These are phyloP conservation scores for Globisporangium middletonii DNA, from an alignment of 352 stramenopile genomes.

Conservation along the genomic window DNA sequence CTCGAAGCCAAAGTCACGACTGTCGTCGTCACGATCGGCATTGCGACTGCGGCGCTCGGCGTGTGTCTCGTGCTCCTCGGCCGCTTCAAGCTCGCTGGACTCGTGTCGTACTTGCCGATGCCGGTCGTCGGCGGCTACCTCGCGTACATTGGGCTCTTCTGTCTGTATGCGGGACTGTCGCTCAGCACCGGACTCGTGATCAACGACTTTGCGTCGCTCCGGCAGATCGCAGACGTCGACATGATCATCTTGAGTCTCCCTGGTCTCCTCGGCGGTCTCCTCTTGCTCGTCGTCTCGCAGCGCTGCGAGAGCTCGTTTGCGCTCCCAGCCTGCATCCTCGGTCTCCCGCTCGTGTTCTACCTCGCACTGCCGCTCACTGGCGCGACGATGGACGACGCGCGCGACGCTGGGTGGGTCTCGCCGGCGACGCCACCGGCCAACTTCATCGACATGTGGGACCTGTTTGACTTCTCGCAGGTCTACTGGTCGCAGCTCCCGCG, in stretches of 20 bases:
- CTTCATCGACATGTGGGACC: slow-evolving; percentile 70
- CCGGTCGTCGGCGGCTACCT: slow-evolving; percentile 97
- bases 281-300: slow-evolving; percentile 81
- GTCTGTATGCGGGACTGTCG: slow-evolving; percentile 88
- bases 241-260: slow-evolving; percentile 82
- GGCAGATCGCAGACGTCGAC: slow-evolving; percentile 54
- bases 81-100: slow-evolving; percentile 89
- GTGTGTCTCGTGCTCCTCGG: slow-evolving; percentile 93
- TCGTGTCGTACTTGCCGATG: slow-evolving; percentile 96
- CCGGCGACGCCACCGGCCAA: slow-evolving; percentile 47
- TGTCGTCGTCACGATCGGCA: slow-evolving; percentile 89
- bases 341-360: slow-evolving; percentile 92
- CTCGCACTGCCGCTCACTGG: slow-evolving; percentile 65
- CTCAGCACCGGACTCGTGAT: slow-evolving; percentile 90
- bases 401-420: slow-evolving; percentile 89
- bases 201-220: slow-evolving; percentile 81
- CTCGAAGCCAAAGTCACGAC: slow-evolving; percentile 89
- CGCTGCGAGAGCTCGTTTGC: slow-evolving; percentile 74
- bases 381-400: slow-evolving; percentile 87
- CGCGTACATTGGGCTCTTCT: slow-evolving; percentile 97
- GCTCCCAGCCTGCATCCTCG: slow-evolving; percentile 77
- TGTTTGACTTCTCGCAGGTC: slow-evolving; percentile 91
- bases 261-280: slow-evolving; percentile 72
- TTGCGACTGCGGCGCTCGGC: slow-evolving; percentile 90
- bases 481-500: slow-evolving; percentile 86